Conservation (phyloP, 345 rosid genomes). For the Luvunga scandens region DNA sequence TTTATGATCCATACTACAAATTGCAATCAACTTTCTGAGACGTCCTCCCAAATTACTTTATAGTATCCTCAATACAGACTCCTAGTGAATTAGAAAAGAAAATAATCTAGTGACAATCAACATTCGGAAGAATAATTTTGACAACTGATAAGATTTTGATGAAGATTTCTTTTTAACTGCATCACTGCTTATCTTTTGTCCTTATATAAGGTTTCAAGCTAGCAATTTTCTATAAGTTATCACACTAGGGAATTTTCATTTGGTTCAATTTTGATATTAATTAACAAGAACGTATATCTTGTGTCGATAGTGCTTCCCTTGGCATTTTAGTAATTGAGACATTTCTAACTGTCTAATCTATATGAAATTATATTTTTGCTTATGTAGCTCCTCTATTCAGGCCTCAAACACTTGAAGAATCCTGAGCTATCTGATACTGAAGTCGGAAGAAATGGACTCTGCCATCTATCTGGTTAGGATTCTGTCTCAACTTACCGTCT, state of each 20-base stretch:
- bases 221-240: not conserved
- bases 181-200: too few species aligned
- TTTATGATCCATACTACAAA: too few species aligned
- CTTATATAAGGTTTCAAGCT: not conserved
- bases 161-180: too few species aligned
- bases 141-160: too few species aligned
- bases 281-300: not conserved
- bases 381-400: constrained; percentile 20
- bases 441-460: constrained; percentile 45
- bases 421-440: constrained; percentile 60
- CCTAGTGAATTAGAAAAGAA: too few species aligned
- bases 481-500: constrained; percentile 1
- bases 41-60: too few species aligned
- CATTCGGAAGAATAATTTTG: too few species aligned
- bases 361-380: not conserved
- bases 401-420: constrained; percentile 41
- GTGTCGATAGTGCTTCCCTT: not conserved
- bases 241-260: not conserved
- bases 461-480: constrained; percentile 43
- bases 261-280: not conserved
- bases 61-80: too few species aligned
- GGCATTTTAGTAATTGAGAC: not conserved
- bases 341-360: not conserved
- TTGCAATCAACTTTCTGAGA: too few species aligned
- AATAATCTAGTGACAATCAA: too few species aligned